Percentiles rank a stretch among this genome's conserved stretches.
These are phyloP conservation scores for Cryptosporidium muris DNA, from an alignment of 169 alveolate genomes.

Conservation along the genomic window DNA sequence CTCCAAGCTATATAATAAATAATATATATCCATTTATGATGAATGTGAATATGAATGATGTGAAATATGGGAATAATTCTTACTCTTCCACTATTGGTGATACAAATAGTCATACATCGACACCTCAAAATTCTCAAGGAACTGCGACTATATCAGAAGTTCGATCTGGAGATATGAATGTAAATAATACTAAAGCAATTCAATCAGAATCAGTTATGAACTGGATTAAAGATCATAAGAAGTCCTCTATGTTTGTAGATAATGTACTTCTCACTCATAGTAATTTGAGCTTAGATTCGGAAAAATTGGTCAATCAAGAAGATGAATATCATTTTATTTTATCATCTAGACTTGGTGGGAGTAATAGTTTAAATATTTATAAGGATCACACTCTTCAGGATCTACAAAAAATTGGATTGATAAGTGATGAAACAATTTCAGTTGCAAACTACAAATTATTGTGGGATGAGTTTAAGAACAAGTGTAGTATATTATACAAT, in stretches of 20 bases:
- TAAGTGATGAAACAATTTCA: too few relatives aligned
- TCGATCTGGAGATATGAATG: neutral
- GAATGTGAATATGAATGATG: too few relatives aligned
- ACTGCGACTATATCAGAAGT: neutral
- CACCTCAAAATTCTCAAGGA: neutral
- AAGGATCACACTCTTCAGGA: neutral
- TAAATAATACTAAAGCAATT: neutral
- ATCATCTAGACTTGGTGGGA: slow-evolving; percentile 6
- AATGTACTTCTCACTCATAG: neutral
- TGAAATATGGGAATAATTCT: too few relatives aligned
- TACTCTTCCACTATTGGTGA: too few relatives aligned
- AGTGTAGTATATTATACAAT: slow-evolving; percentile 3
- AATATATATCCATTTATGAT: slow-evolving; percentile 46
- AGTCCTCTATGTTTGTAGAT: neutral
- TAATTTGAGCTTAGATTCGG: neutral
- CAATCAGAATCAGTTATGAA: slow-evolving; percentile 51
- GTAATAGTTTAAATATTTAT: neutral
- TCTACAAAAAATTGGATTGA: too few relatives aligned
- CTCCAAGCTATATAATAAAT: slow-evolving; percentile 30
- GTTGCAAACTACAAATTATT: neutral
- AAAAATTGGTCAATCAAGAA: neutral
- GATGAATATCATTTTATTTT: neutral
- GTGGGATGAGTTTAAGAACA: neutral
- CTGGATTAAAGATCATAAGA: slow-evolving; percentile 44
- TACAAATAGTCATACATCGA: too few relatives aligned